These are phyloP conservation scores for Rhodotorula babjevae DNA, from an alignment of 768 basidiomycete species.

Conservation along the genomic window DNA sequence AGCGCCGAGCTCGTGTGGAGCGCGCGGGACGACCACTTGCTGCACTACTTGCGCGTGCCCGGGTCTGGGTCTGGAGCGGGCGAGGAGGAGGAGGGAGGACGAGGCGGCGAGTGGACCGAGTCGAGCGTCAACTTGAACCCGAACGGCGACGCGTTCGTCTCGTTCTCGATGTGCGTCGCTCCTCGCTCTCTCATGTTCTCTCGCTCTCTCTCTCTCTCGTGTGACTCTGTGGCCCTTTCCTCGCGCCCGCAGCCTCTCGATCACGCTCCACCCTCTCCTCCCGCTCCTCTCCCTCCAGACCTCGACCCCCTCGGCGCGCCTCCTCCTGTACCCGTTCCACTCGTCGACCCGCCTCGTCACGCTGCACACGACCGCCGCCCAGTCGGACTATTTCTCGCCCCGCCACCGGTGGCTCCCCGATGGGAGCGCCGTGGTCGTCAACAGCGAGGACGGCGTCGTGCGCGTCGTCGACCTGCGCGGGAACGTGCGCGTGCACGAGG, in stretches of 20 bases:
- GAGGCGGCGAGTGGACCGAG: conserved; percentile 6
- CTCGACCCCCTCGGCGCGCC: conserved; percentile 33
- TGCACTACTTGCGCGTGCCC: conserved; percentile 42
- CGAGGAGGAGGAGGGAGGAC: not conserved
- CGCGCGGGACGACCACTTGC: conserved; percentile 42
- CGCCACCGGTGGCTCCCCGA: conserved; percentile 42
- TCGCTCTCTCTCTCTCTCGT: no score
- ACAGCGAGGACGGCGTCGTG: conserved; percentile 44
- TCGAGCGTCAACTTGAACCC: conserved; percentile 42
- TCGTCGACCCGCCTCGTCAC: conserved; percentile 35
- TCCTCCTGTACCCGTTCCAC: conserved; percentile 45
- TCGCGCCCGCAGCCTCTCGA: conserved; percentile 16
- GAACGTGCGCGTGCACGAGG: conserved; percentile 1
- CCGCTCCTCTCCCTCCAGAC: conserved; percentile 42
- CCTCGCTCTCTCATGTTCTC: no score
- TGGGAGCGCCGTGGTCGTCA: conserved; percentile 41
- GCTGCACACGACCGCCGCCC: conserved; percentile 37
- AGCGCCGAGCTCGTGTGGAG: conserved; percentile 27
- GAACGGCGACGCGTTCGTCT: conserved; percentile 41
- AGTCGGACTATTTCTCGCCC: conserved; percentile 40
- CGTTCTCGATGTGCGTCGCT: conserved; percentile 35
- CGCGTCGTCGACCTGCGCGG: conserved; percentile 40
- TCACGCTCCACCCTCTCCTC: conserved; percentile 35
- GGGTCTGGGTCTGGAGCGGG: not conserved
- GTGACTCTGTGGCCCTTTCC: no score